phyloP scores from a whole-genome alignment of 2,329 filamentous ascomycete genomes.

The Diaporthe ilicicola region DNA sequence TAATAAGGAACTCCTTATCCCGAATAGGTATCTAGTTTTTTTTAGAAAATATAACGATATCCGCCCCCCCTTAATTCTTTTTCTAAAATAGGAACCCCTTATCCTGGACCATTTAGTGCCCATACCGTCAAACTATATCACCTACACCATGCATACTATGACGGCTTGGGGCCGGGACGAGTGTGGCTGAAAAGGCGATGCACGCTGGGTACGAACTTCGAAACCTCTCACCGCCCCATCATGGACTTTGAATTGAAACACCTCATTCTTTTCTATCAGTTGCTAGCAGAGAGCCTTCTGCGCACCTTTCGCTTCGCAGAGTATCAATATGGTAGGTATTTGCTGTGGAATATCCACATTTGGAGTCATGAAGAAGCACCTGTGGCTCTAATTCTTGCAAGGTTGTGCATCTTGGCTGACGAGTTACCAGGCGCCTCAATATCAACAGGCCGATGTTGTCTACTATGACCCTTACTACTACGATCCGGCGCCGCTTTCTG shows the following conservation, averaged over 20 bases:
- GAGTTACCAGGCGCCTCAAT: background rate
- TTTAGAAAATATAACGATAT: no score
- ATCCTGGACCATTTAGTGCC: no score
- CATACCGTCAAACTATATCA: background rate
- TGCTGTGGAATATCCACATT: background rate
- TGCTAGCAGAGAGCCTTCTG: background rate
- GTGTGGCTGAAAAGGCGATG: background rate
- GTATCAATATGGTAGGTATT: background rate
- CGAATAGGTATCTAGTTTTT: no score
- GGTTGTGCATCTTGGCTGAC: background rate
- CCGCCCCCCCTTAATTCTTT: no score
- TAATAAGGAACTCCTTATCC: no score
- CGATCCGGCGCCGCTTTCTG: background rate
- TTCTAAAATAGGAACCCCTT: no score
- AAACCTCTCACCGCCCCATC: background rate
- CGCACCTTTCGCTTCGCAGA: background rate
- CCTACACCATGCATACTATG: background rate
- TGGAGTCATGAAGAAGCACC: background rate
- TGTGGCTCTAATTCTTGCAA: background rate
- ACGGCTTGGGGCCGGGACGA: background rate
- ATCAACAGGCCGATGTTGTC: background rate
- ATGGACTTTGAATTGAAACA: background rate
- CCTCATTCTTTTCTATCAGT: background rate
- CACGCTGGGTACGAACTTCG: background rate
- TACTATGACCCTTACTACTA: constrained; percentile 6